Evolutionary conservation across 2,329 filamentous ascomycete genomes (phyloP), one percentile per base, ranked within the genome.

Genomic region (Scytalidium lignicola): DNA sequence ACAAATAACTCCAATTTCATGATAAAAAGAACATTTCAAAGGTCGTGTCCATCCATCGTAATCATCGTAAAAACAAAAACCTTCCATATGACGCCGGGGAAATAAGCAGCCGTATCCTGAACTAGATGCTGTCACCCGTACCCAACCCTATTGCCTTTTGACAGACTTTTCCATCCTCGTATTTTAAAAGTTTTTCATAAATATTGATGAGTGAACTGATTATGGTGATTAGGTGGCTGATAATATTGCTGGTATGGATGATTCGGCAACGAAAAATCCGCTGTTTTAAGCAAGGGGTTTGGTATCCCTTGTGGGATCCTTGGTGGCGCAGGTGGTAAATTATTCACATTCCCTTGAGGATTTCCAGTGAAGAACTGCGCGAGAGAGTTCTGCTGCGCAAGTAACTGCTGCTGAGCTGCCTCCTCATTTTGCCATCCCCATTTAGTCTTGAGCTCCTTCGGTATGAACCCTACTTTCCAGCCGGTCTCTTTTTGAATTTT

Each of bases 241-340:
- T 92, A 95, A 67, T 85, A 85, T 45, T 83, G 82, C 62, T 89
- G 85, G 62, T 93, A 95, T 1, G 90, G 88, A 67, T 91, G 88
- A 55, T 89, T 84, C 3, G 87, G 85, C 57, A 85, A 74, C 20
- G 76, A 85, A 64, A 93, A 93, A 62, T 93, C 87, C 1, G 87
- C 88, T 20, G 75, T 75, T 20, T 79, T 81, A 56, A 85, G 76
- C 37, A 92, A 67, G 1, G 88, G 88, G 60, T 92, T 92, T 5
- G 85, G 69, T 39, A 82, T 79, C 6, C 76, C 78, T 48, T 62
- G 52, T 55, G 62, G 57, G 50, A 64, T 42, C 51, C 54, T 23
- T 48, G 54, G 37, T 2, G 55, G 49, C 17, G 58, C 56, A 5
- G 59, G 55, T 22, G 60, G 56, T 23, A 60, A 44, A 51, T 47